A percentile compares a stretch with the other conserved stretches of the same genome.
Evolutionary conservation across 768 basidiomycete genomes (phyloP).

Genomic region (Postia placenta): DNA sequence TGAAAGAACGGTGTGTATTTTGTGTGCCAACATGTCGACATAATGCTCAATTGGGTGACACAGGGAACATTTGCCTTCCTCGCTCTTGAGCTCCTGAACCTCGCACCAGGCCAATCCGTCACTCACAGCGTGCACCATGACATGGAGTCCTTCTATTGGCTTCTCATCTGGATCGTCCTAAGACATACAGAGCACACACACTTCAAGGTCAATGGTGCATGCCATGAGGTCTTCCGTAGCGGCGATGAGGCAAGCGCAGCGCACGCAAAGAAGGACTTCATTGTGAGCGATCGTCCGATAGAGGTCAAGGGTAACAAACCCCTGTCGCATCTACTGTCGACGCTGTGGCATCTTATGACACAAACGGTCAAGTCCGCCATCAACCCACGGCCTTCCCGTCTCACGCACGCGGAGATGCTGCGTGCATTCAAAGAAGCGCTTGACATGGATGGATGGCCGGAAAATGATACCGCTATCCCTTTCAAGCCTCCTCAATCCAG

Average conservation of each 20-base stretch:
- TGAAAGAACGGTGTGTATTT: conserved; percentile 4
- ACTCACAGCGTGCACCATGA: conserved; percentile 5
- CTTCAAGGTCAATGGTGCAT: not conserved
- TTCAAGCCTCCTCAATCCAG: not conserved
- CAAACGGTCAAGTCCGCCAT: not conserved
- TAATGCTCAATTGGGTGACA: not conserved
- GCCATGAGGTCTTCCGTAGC: not conserved
- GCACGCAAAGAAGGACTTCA: not conserved
- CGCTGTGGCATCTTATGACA: not conserved
- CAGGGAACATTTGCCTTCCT: conserved; percentile 5
- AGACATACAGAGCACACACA: not conserved
- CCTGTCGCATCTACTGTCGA: not conserved
- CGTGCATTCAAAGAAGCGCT: not conserved
- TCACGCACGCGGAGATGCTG: not conserved
- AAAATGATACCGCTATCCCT: not conserved
- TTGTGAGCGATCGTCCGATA: not conserved
- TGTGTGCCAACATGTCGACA: not conserved
- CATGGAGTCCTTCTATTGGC: conserved; percentile 12
- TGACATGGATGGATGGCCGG: not conserved
- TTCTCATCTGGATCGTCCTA: conserved; percentile 2
- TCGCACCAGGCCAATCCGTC: not conserved
- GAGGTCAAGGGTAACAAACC: not conserved
- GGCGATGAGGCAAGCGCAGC: not conserved
- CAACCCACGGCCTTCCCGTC: not conserved
- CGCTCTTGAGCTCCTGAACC: conserved; percentile 2